These are phyloP conservation scores for Rubroboletus pulcherrimus DNA, from an alignment of 768 basidiomycete species.

Conservation along the genomic window DNA sequence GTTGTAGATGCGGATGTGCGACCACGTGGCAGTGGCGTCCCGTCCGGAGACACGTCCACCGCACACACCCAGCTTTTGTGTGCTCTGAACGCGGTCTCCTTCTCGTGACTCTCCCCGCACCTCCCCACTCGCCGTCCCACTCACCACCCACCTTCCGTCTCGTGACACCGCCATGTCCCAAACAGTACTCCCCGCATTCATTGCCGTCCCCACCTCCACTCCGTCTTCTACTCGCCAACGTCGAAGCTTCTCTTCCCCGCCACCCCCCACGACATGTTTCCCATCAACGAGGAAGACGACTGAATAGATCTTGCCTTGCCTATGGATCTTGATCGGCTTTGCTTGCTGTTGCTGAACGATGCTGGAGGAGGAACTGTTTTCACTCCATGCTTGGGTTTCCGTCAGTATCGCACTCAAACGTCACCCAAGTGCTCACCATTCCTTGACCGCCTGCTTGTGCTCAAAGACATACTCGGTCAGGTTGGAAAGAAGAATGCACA, in stretches of 20 bases:
- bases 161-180: not conserved
- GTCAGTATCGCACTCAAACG: no score
- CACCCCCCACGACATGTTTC: not conserved
- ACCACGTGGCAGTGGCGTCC: no score
- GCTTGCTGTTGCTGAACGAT: not conserved
- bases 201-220: not conserved
- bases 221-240: not conserved
- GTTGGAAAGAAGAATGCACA: not conserved
- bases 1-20: not conserved
- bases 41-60: not conserved
- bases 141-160: not conserved
- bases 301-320: not conserved
- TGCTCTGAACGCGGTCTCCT: not conserved
- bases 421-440: no score
- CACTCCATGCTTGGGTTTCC: not conserved
- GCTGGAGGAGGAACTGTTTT: not conserved
- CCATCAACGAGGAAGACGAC: not conserved
- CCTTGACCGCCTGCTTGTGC: not conserved
- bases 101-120: not conserved
- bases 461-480: not conserved
- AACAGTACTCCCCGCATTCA: not conserved
- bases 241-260: not conserved
- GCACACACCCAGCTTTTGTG: accelerated
- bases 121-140: not conserved
- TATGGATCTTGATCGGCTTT: not conserved